A percentile compares a stretch with the other conserved stretches of the same genome.
phyloP scores from a whole-genome alignment of 2,329 filamentous ascomycete genomes.

The Hymenoscyphus salicellus region DNA sequence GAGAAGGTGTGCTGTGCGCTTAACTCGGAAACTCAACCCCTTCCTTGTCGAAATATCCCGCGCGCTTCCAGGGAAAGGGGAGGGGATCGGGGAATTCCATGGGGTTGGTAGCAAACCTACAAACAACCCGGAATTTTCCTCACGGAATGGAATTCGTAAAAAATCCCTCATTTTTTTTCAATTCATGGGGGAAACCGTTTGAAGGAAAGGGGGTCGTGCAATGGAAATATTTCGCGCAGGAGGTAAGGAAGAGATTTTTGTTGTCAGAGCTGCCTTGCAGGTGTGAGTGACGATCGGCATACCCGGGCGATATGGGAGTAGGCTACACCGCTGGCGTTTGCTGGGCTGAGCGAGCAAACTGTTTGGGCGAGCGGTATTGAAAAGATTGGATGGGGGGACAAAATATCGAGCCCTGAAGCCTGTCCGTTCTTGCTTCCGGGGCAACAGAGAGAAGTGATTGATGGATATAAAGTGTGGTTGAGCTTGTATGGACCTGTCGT shows the following conservation, averaged over 20 bases:
- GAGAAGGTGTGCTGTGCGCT: background rate
- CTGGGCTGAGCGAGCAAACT: background rate
- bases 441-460: constrained; percentile 16
- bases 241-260: background rate
- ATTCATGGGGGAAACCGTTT: background rate
- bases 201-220: background rate
- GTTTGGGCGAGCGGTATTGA: background rate
- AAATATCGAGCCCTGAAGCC: constrained; percentile 15
- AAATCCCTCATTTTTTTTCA: background rate
- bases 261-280: background rate
- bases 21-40: constrained; percentile 9
- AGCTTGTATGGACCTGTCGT: background rate
- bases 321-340: constrained; percentile 17
- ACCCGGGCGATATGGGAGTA: constrained; percentile 9
- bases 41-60: constrained; percentile 17
- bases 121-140: background rate
- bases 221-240: background rate
- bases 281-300: constrained; percentile 10
- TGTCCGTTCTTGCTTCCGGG: constrained; percentile 12
- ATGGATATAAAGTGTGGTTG: constrained; percentile 5
- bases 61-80: constrained; percentile 12
- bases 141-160: background rate
- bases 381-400: background rate
- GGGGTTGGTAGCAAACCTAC: background rate
- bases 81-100: background rate